A percentile compares a stretch with the other conserved stretches of the same genome.
Conservation (phyloP, 345 rosid species). For the Triadica sebifera region DNA sequence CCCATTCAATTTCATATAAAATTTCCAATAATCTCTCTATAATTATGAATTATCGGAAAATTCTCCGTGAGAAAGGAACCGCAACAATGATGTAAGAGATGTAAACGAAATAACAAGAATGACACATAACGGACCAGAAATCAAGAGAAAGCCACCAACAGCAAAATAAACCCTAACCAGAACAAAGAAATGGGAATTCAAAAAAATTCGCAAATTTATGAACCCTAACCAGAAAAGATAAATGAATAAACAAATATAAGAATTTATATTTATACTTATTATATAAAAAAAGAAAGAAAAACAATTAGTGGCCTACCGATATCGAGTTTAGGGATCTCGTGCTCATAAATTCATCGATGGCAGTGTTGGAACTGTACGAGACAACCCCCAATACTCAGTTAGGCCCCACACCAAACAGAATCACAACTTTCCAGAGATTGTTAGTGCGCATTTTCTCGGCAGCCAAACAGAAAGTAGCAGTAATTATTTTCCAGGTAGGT, state of each 20-base stretch:
- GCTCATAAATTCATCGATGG: conserved; percentile 61
- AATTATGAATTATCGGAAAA: too few species aligned
- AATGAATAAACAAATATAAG: not conserved
- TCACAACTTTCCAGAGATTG: not conserved
- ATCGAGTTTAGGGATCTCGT: conserved; percentile 62
- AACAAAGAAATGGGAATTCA: not conserved
- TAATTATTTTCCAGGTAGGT: too few species aligned
- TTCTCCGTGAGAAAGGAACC: too few species aligned
- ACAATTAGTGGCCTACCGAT: conserved; percentile 40
- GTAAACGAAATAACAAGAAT: not conserved
- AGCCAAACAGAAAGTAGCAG: conserved; percentile 12
- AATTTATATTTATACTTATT: too few species aligned
- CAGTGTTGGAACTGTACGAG: conserved; percentile 32
- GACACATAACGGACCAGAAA: not conserved
- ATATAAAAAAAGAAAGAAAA: not conserved
- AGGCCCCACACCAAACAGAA: conserved; percentile 31
- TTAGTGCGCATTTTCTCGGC: not conserved
- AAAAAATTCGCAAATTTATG: not conserved
- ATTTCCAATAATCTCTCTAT: too few species aligned
- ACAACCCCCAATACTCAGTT: conserved; percentile 31
- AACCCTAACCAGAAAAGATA: not conserved
- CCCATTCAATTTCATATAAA: too few species aligned
- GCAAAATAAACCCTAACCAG: not conserved
- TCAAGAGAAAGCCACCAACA: not conserved
- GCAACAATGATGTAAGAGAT: too few species aligned